Evolutionary conservation across 106 monocot species (phyloP), one percentile per base, ranked within the genome.

Genomic region (Phalaenopsis equestris): DNA sequence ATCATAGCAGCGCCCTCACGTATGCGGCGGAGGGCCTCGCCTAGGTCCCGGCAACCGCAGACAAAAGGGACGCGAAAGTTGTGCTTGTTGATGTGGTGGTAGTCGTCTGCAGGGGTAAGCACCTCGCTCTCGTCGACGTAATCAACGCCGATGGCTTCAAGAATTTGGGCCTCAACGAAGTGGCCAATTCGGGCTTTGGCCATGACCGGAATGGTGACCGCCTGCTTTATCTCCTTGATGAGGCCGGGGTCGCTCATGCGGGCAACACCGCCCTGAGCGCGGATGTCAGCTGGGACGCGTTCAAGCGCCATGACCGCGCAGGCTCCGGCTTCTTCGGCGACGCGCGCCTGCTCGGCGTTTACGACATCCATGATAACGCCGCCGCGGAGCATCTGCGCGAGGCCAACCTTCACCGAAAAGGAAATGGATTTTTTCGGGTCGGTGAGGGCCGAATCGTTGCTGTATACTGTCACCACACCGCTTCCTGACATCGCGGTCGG

Each of bases 211-310:
- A 79, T 83, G 67, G 80, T 83, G 75, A 80, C 83, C 55, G 83
- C 83, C 67, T 76, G 68, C 67, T 86, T 79, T 72, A 75, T 83
- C 56, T 86, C 78, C 41, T 82, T 83, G 79, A 83, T 83, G 24
- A 83, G 83, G 0, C 36, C 57, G 0, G 83, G 78, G 43, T 80
- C 88, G 76, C 78, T 78, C 90, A 88, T 90, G 67, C 90, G 87
- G 37, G 90, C 90, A 21, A 90, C 90, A 73, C 90, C 90, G 56
- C 87, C 90, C 48, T 84, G 84, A 6, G 87, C 79, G 17, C 91
- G 89, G 83, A 91, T 91, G 86, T 91, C 91, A 55, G 91, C 91
- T n/a, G 89, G 91, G 52, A 91, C 91, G 75, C 91, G 91, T 83
- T 91, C 91, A 14, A 90, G 82, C 15, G 90, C 90, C 90, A 90